Evolutionary conservation across 352 stramenopile genomes (phyloP).

Genomic region (Phytophthora crassamura): DNA sequence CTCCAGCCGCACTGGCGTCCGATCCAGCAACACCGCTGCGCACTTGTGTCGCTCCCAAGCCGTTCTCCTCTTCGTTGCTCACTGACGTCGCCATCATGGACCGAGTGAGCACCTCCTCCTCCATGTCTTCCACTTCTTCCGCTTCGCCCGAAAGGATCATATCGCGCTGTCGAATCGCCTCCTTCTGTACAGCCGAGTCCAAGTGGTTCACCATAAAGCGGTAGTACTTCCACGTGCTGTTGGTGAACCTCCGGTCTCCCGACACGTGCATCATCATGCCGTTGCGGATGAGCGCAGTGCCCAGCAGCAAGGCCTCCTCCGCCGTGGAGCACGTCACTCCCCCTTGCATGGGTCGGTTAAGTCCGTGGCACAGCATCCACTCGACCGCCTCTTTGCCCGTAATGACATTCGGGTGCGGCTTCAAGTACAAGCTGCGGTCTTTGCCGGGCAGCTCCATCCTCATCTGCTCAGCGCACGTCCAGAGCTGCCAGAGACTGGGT

Average conservation of each 20-base stretch:
- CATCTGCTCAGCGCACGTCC: slow-evolving; percentile 87
- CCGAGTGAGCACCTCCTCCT: slow-evolving; percentile 63
- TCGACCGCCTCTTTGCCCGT: slow-evolving; percentile 83
- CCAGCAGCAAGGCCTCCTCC: slow-evolving; percentile 83
- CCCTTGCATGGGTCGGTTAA: slow-evolving; percentile 86
- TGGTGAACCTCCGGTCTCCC: slow-evolving; percentile 74
- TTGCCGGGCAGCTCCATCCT: slow-evolving; percentile 68
- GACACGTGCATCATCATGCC: slow-evolving; percentile 79
- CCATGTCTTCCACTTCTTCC: slow-evolving; percentile 78
- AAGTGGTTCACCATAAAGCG: slow-evolving; percentile 86
- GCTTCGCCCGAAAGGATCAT: slow-evolving; percentile 78
- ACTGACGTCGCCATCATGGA: slow-evolving; percentile 70
- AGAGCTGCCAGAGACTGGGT: slow-evolving; percentile 85
- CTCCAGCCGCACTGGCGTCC: slow-evolving; percentile 17
- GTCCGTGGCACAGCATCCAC: slow-evolving; percentile 88
- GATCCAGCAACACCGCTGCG: slow-evolving; percentile 23
- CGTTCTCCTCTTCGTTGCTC: slow-evolving; percentile 66
- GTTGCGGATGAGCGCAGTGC: slow-evolving; percentile 71
- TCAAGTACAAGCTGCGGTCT: slow-evolving; percentile 87
- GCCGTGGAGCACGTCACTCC: slow-evolving; percentile 85
- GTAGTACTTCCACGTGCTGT: slow-evolving; percentile 90
- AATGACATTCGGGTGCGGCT: slow-evolving; percentile 80
- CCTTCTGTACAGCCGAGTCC: slow-evolving; percentile 54
- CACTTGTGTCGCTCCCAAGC: slow-evolving; percentile 37
- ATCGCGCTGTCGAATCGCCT: slow-evolving; percentile 59